Evolutionary conservation across 75 land plant genomes (phyloP).

Genomic region (Pinus taeda): DNA sequence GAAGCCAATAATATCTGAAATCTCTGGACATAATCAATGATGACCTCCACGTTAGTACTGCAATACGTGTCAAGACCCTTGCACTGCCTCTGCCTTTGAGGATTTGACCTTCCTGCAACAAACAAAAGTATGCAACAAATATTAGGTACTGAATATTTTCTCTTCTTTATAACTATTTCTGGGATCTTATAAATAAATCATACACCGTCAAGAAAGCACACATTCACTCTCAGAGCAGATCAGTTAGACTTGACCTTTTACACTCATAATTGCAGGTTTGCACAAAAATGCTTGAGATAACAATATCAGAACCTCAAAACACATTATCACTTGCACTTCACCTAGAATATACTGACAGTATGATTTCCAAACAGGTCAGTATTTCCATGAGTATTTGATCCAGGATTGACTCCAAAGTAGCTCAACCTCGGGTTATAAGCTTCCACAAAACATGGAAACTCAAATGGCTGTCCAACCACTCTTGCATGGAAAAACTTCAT

Average conservation of each 20-base stretch:
- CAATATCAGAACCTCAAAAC: background rate
- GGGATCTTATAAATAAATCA: background rate
- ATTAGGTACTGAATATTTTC: background rate
- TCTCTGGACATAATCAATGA: slow-evolving; percentile 74
- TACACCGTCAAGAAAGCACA: background rate
- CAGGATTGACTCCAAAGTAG: background rate
- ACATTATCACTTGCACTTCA: background rate
- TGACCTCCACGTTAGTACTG: slow-evolving; percentile 72
- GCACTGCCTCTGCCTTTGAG: slow-evolving; percentile 65
- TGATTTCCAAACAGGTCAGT: background rate
- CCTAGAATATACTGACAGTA: background rate
- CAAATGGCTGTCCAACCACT: background rate
- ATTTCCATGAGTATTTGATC: background rate
- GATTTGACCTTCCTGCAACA: slow-evolving; percentile 65
- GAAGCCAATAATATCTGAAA: slow-evolving; percentile 77
- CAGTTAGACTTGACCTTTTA: background rate
- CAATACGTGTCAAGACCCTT: slow-evolving; percentile 37
- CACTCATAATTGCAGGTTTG: background rate
- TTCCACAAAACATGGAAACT: background rate
- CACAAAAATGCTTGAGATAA: background rate
- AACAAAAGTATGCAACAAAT: too few relatives aligned
- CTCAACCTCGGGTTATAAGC: background rate
- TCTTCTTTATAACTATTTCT: background rate
- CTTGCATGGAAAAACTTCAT: background rate
- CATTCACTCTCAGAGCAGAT: background rate